Conservation (phyloP, 2,329 filamentous ascomycete species). For the Penicillium paneum region DNA sequence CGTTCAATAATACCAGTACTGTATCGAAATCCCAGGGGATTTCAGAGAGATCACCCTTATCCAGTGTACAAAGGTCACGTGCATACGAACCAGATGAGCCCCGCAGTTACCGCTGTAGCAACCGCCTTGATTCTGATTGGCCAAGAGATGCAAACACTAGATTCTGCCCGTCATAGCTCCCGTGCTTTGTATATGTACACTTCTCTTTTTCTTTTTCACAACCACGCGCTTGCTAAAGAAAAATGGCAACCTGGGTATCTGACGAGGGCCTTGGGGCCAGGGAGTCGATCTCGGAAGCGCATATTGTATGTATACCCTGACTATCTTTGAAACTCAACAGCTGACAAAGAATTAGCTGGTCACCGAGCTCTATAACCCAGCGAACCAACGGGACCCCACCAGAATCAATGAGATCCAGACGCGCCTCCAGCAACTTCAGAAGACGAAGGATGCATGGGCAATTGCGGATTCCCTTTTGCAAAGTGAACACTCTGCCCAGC, state of each 20-base stretch:
- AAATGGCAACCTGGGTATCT: slow-evolving; percentile 12
- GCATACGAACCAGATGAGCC: not conserved
- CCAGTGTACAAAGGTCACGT: not conserved
- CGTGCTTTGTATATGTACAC: slow-evolving; percentile 7
- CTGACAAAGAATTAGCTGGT: slow-evolving; percentile 35
- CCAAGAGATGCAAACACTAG: not conserved
- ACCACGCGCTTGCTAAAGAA: slow-evolving; percentile 1
- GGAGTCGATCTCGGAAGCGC: slow-evolving; percentile 17
- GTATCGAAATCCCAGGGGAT: no score
- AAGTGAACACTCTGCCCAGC: slow-evolving; percentile 63
- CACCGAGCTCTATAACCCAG: slow-evolving; percentile 41
- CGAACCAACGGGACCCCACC: slow-evolving; percentile 44
- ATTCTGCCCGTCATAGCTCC: slow-evolving; percentile 10
- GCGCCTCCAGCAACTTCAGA: slow-evolving; percentile 73
- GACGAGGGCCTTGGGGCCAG: slow-evolving; percentile 6
- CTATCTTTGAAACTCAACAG: not conserved
- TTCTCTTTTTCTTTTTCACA: slow-evolving; percentile 3
- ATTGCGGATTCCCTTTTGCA: slow-evolving; percentile 73
- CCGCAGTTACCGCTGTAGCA: slow-evolving; percentile 1
- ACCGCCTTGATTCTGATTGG: slow-evolving; percentile 2
- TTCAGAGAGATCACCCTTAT: no score
- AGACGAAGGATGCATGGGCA: slow-evolving; percentile 77
- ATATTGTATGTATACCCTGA: slow-evolving; percentile 4
- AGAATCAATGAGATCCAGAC: slow-evolving; percentile 61
- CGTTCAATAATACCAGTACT: no score